Evolutionary conservation across 192 early-diverging fungal species (phyloP).

Genomic region (Entomortierella parvispora): DNA sequence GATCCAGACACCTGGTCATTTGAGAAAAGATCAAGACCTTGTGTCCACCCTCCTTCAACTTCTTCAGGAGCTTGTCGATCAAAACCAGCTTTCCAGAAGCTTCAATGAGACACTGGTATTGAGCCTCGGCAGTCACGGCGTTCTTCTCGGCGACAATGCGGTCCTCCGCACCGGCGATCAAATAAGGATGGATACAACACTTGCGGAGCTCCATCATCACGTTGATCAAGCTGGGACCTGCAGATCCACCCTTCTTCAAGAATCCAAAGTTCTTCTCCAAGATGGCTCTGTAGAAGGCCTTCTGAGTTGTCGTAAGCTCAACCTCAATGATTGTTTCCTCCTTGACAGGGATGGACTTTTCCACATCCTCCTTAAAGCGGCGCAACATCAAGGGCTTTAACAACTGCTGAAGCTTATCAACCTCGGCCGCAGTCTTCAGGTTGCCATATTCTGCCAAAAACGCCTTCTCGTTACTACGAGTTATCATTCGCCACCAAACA

Average conservation of each 20-base stretch:
- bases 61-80: slow-evolving; percentile 84
- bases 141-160: slow-evolving; percentile 76
- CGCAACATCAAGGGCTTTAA: slow-evolving; percentile 89
- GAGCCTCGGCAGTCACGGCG: slow-evolving; percentile 65
- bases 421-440: slow-evolving; percentile 76
- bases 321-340: slow-evolving; percentile 95
- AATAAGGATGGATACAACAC: slow-evolving; percentile 91
- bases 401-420: slow-evolving; percentile 79
- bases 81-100: slow-evolving; percentile 86
- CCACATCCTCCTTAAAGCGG: slow-evolving; percentile 91
- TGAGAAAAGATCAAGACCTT: slow-evolving; percentile 93
- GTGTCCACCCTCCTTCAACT: slow-evolving; percentile 79
- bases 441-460: slow-evolving; percentile 80
- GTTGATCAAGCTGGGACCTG: slow-evolving; percentile 75
- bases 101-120: slow-evolving; percentile 78
- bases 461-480: slow-evolving; percentile 63
- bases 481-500: no score
- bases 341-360: slow-evolving; percentile 89
- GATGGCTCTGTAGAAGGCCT: slow-evolving; percentile 89
- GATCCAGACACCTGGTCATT: slow-evolving; percentile 86
- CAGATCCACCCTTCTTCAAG: slow-evolving; percentile 77
- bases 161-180: slow-evolving; percentile 85
- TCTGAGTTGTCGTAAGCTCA: slow-evolving; percentile 85
- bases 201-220: slow-evolving; percentile 93
- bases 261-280: slow-evolving; percentile 86